phyloP scores from a whole-genome alignment of 140 eudicot species.

The Flaveria floridana region DNA sequence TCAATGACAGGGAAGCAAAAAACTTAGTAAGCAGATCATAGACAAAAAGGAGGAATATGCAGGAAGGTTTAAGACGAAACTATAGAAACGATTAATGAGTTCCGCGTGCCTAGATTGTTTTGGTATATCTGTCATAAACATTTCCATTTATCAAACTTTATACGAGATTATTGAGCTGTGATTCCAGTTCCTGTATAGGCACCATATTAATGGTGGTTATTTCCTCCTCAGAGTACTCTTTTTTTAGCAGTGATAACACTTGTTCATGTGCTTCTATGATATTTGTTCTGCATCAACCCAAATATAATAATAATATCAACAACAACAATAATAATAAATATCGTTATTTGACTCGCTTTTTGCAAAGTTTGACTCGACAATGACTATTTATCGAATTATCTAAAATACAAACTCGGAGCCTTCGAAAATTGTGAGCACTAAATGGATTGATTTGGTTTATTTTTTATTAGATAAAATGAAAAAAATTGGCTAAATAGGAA shows the following conservation, averaged over 20 bases:
- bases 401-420: not conserved
- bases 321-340: not conserved
- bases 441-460: not conserved
- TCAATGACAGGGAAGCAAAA: not conserved
- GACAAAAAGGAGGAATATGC: too few species aligned
- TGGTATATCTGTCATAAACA: not conserved
- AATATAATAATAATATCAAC: slow-evolving; percentile 20
- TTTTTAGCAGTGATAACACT: slow-evolving; percentile 55
- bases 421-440: not conserved
- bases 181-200: slow-evolving; percentile 64
- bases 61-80: not conserved
- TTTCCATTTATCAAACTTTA: slow-evolving; percentile 24
- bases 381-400: not conserved
- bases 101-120: not conserved
- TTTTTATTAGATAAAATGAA: too few species aligned
- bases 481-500: not conserved
- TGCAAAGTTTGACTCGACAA: not conserved
- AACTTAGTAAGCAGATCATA: not conserved
- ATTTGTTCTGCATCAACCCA: slow-evolving; percentile 62
- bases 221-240: slow-evolving; percentile 79
- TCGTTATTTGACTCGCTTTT: not conserved
- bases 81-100: not conserved
- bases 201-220: slow-evolving; percentile 60
- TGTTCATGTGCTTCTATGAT: slow-evolving; percentile 91
- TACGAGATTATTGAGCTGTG: slow-evolving; percentile 68